These are phyloP conservation scores for Xylariaceae sp. DNA, from an alignment of 2,329 filamentous ascomycete species.

Conservation along the genomic window DNA sequence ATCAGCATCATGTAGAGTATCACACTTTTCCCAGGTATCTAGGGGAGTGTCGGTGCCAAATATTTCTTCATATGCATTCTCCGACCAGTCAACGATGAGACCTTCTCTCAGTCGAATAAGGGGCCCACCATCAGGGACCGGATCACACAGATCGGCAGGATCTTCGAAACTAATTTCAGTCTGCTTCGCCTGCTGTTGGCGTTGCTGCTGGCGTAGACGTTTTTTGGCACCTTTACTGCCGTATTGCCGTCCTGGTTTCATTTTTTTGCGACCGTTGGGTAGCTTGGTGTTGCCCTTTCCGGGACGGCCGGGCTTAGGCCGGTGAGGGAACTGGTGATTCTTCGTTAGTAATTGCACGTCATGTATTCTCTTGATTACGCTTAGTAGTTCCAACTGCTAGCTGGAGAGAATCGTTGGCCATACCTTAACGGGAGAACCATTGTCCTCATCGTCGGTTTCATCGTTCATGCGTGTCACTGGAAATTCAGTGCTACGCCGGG, in stretches of 20 bases:
- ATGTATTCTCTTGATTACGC: not conserved
- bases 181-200: constrained; percentile 30
- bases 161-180: constrained; percentile 22
- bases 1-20: constrained; percentile 57
- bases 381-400: not conserved
- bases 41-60: constrained; percentile 59
- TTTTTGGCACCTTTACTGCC: constrained; percentile 49
- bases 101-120: constrained; percentile 78
- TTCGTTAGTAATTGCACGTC: constrained; percentile 17
- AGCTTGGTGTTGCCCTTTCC: constrained; percentile 24
- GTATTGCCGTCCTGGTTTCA: constrained; percentile 40
- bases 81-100: constrained; percentile 81
- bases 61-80: constrained; percentile 64
- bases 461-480: constrained; percentile 53
- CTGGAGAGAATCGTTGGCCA: not conserved
- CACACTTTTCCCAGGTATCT: constrained; percentile 52
- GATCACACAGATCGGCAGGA: constrained; percentile 35
- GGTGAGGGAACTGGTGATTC: constrained; percentile 20
- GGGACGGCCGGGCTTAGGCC: constrained; percentile 18
- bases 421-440: constrained; percentile 36
- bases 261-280: constrained; percentile 44
- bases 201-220: constrained; percentile 28
- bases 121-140: constrained; percentile 49
- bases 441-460: constrained; percentile 54
- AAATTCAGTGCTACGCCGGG: constrained; percentile 29